Base-by-base conservation (phyloP, 257 asterid species). In the Capsicum rhomboideum region DNA sequence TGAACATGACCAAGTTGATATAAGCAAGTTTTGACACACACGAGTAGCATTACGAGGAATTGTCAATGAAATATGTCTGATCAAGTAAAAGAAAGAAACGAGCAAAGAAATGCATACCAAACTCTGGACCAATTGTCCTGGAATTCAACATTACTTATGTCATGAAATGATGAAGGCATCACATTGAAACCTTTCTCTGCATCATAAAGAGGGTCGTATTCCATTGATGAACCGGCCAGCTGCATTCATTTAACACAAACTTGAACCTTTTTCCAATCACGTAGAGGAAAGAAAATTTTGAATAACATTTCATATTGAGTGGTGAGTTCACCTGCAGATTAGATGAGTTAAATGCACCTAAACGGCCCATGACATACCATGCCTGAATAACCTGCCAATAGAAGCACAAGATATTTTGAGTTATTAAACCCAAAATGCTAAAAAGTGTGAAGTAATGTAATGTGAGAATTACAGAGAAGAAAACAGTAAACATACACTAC, bases 81-180 rank as follows among this genome's bases (percentile, higher is more conserved):
- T 14, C 26, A 16, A 1, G 63, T 11, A 28, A 16, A 6, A 10
- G 67, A 49, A 58, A 71, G 40, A 64, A 52, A 8, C 8, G 28
- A n/a, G 40, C 34, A 9, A 10, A 46, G 77, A 59, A 82, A 82
- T 49, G 49, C 93, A 42, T 89, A 96, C 98, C 99, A 96, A 86
- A 96, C 92, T 83, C 98, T 88, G 82, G 95, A 95, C 99, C 98
- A 96, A 83, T 94, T 96, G 89, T 96, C 99, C 86, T 94, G 99
- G 88, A 96, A 96, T 87, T 96, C 99, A 29, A 96, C 94, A 4
- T 94, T 91, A 52, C 99, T 85, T 79, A 94, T 94, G 79, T 96
- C 97, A 86, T 96, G 99, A 85, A 96, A 96, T 10, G 99, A 94
- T 2, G 98, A 93, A 61, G 98, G 97, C 95, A 94, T 91, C 93